A percentile compares a stretch with the other conserved stretches of the same genome.
phyloP scores from a whole-genome alignment of 805 yeast genomes.

The Allodekkera sacchari region DNA sequence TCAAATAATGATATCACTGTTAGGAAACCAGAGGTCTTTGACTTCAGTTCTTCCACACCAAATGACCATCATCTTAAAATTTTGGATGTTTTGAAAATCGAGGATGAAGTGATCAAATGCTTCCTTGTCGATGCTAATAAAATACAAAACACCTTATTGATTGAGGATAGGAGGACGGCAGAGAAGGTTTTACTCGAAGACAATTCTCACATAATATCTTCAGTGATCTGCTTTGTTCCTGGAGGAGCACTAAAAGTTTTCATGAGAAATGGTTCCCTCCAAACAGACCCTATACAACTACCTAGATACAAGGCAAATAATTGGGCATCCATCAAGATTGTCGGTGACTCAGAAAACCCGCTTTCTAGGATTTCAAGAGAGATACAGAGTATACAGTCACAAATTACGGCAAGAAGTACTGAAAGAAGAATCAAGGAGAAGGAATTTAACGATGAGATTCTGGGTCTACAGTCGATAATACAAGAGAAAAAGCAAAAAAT shows the following conservation, averaged over 20 bases:
- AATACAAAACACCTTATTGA: constrained; percentile 52
- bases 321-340: constrained; percentile 12
- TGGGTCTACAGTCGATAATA: constrained; percentile 4
- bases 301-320: constrained; percentile 9
- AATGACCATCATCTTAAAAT: constrained; percentile 35
- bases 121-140: constrained; percentile 54
- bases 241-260: constrained; percentile 17
- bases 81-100: constrained; percentile 51
- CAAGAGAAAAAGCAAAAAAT: constrained; percentile 2
- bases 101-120: constrained; percentile 46
- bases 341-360: constrained; percentile 17
- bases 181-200: constrained; percentile 30
- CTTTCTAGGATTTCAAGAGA: constrained; percentile 12
- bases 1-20: constrained; percentile 35
- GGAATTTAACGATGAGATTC: constrained; percentile 13
- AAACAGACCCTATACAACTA: constrained; percentile 22
- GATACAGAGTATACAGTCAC: constrained; percentile 2
- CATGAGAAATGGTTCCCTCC: constrained; percentile 20
- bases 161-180: constrained; percentile 44
- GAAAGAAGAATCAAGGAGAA: constrained; percentile 3
- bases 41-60: constrained; percentile 40
- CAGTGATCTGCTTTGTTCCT: constrained; percentile 19
- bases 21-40: constrained; percentile 50
- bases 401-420: not conserved
- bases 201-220: constrained; percentile 17